A percentile compares a stretch with the other conserved stretches of the same genome.
These are phyloP conservation scores for Discostella stelligera DNA, from an alignment of 352 stramenopile species.

Conservation along the genomic window DNA sequence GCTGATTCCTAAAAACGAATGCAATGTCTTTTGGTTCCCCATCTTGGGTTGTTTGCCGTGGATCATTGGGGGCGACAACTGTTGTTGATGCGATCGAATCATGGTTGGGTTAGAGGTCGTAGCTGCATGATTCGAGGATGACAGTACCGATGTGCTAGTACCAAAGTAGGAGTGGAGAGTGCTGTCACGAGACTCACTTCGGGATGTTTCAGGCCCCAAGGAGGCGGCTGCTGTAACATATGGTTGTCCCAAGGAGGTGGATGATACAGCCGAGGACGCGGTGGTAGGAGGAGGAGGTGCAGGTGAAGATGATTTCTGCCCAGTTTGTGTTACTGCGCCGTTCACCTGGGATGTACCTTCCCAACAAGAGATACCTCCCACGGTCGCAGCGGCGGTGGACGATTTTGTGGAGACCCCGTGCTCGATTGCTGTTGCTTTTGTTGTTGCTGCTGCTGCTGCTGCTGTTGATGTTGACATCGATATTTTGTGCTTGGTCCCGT, in stretches of 20 bases:
- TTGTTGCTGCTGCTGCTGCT: neutral
- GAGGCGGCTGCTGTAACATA: neutral
- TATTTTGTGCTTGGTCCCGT: too few species aligned
- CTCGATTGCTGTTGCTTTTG: neutral
- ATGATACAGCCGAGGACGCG: neutral
- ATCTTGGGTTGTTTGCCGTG: neutral
- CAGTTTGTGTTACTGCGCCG: neutral
- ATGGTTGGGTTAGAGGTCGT: neutral
- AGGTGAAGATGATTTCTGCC: neutral
- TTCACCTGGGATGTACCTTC: too few species aligned
- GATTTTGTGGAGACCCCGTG: neutral
- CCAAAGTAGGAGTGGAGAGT: slow-evolving; percentile 34
- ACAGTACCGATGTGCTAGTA: neutral
- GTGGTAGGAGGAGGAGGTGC: neutral
- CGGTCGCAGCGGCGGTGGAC: neutral
- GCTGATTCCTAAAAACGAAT: slow-evolving; percentile 23
- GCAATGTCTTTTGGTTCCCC: slow-evolving; percentile 18
- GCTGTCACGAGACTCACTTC: slow-evolving; percentile 21
- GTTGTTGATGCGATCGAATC: neutral
- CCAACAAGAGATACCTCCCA: too few species aligned
- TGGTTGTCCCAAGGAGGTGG: neutral
- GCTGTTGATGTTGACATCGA: neutral
- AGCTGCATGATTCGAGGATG: slow-evolving; percentile 4
- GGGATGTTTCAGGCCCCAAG: neutral
- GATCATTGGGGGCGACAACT: neutral